A percentile compares a stretch with the other conserved stretches of the same genome.
phyloP scores from a whole-genome alignment of 192 early-diverging fungal genomes.

The Obelidium mucronatum region DNA sequence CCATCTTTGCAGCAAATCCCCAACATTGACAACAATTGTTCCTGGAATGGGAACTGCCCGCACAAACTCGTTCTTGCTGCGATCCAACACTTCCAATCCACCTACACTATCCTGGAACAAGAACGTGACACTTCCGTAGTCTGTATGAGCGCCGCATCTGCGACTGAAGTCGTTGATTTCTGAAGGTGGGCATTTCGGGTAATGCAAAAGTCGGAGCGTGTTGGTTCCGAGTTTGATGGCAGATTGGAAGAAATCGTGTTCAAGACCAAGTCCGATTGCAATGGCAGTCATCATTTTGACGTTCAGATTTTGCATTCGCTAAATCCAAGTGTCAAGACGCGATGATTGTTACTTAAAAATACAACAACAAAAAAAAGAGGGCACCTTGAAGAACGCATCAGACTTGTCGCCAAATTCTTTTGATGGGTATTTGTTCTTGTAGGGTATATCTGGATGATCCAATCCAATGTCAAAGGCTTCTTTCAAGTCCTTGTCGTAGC shows the following conservation, averaged over 20 bases:
- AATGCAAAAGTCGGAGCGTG: conserved; percentile 36
- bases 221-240: conserved; percentile 6
- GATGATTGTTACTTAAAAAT: conserved; percentile 1
- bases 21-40: conserved; percentile 63
- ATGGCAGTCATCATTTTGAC: conserved; percentile 54
- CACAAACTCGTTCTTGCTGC: conserved; percentile 47
- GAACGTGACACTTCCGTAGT: conserved; percentile 59
- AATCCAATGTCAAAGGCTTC: conserved; percentile 25
- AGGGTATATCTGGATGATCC: not conserved
- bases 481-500: conserved; percentile 13
- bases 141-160: conserved; percentile 61
- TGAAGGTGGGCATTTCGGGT: conserved; percentile 13
- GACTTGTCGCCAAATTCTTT: not conserved
- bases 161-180: conserved; percentile 23
- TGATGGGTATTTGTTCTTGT: conserved; percentile 23
- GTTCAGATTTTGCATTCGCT: conserved; percentile 48
- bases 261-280: conserved; percentile 58
- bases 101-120: conserved; percentile 55
- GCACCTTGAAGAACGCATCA: conserved; percentile 8
- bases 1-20: conserved; percentile 64
- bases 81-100: conserved; percentile 55
- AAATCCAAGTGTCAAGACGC: conserved; percentile 11
- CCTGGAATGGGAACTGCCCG: conserved; percentile 57
- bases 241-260: conserved; percentile 33
- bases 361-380: not conserved